A percentile compares a stretch with the other conserved stretches of the same genome.
Conservation (phyloP, 768 basidiomycete genomes). For the Cystoderma amianthinum region DNA sequence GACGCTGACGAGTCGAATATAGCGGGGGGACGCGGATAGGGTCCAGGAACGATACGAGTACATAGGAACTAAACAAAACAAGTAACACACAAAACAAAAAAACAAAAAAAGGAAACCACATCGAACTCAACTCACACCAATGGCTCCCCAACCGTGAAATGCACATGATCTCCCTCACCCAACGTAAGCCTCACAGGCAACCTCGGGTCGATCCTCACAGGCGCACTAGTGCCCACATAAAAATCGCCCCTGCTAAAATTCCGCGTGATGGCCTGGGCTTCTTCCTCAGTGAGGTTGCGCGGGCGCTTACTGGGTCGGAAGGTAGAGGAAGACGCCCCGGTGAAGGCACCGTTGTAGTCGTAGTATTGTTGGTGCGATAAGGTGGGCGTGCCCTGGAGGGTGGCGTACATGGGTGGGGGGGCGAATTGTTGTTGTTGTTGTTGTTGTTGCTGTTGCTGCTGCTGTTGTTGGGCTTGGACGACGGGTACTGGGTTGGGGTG, state of each 20-base stretch:
- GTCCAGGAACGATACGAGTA: neutral
- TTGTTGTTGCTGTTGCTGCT: too few species aligned
- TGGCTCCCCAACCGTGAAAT: slow-evolving; percentile 45
- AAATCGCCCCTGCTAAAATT: slow-evolving; percentile 80
- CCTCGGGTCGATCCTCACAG: slow-evolving; percentile 77
- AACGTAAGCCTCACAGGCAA: slow-evolving; percentile 74
- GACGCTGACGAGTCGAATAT: neutral
- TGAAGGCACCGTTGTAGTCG: slow-evolving; percentile 67
- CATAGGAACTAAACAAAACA: neutral
- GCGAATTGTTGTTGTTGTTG: slow-evolving; percentile 40
- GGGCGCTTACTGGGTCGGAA: slow-evolving; percentile 80
- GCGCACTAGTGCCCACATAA: slow-evolving; percentile 74
- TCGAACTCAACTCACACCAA: slow-evolving; percentile 21
- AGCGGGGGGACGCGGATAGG: neutral
- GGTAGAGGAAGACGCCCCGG: slow-evolving; percentile 64
- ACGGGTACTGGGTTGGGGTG: slow-evolving; percentile 13
- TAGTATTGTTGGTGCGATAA: slow-evolving; percentile 66
- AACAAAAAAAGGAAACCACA: too few species aligned
- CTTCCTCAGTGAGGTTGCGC: slow-evolving; percentile 75
- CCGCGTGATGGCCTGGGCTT: slow-evolving; percentile 76
- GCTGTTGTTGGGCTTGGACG: too few species aligned
- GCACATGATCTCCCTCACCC: slow-evolving; percentile 79
- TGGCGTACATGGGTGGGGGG: slow-evolving; percentile 44
- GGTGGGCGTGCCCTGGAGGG: slow-evolving; percentile 36
- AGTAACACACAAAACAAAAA: neutral